Evolutionary conservation across 495 filamentous ascomycete genomes (phyloP).

Genomic region (Gamarada debralockiae): DNA sequence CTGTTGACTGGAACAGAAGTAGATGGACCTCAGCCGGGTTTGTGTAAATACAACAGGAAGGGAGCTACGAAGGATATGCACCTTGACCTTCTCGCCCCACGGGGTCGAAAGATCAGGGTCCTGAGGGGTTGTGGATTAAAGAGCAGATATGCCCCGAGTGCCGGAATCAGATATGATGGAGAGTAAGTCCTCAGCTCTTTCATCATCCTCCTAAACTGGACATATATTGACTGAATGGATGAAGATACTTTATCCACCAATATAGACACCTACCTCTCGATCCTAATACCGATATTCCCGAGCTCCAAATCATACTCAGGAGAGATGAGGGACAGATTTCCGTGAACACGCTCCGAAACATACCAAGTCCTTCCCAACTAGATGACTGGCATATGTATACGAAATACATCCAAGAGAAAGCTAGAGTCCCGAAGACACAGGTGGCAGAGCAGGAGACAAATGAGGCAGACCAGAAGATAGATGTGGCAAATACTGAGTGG

Average conservation of each 20-base stretch:
- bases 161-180: conserved; percentile 47
- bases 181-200: conserved; percentile 30
- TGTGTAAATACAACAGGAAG: conserved; percentile 32
- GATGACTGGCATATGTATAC: conserved; percentile 43
- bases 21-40: conserved; percentile 24
- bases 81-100: conserved; percentile 31
- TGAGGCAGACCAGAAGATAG: background rate
- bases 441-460: background rate
- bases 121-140: conserved; percentile 38
- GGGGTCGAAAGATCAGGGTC: conserved; percentile 38
- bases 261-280: conserved; percentile 34
- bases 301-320: conserved; percentile 33
- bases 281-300: conserved; percentile 24
- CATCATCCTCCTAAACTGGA: background rate
- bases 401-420: conserved; percentile 34
- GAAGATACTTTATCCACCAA: conserved; percentile 31
- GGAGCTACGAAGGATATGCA: conserved; percentile 33
- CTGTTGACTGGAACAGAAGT: conserved; percentile 39
- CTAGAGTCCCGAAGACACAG: conserved; percentile 23
- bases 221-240: conserved; percentile 15
- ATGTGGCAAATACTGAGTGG: background rate
- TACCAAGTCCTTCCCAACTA: conserved; percentile 41
- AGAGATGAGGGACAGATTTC: conserved; percentile 25
- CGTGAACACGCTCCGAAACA: conserved; percentile 26
- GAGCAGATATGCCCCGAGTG: conserved; percentile 39